Evolutionary conservation across 768 basidiomycete genomes (phyloP), one percentile per base, ranked within the genome.

Genomic region (Trametes cinnabarina): DNA sequence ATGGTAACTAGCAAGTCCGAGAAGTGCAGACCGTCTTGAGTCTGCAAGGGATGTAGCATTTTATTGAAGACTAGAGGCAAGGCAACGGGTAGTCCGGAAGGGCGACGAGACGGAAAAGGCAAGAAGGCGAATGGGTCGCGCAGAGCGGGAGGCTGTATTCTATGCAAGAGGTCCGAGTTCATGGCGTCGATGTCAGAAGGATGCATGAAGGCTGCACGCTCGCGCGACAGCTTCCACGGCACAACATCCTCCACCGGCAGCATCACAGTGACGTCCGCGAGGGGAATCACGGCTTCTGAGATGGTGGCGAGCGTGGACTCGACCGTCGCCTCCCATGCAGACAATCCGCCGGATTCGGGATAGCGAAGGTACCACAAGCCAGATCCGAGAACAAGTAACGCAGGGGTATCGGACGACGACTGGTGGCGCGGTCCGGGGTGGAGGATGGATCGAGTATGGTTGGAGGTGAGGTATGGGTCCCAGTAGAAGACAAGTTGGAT

Each of bases 361-460:
- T 94, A 86, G 22, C 91, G 85, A 42, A 97, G 80, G 69, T 92
- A 92, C 94, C 94, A 95, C 35, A 96, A 75, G 0, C 94, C 94
- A 14, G 89, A 86, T 10, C 94, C 94, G 15, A 97, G 69, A 10
- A 95, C 87, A 26, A 94, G 79, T 44, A 97, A 72, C 0, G 87
- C 83, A 1, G 90, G 81, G 2, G 58, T 54, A 73, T 62, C 74
- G 28, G 63, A 46, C 19, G 43, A 23, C 4, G 50, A 19, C 3
- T 20, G 14, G 17, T 20, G 9, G 23, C 25, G 60, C 14, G 51
- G 12, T 17, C 20, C 37, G 1, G 65, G 66, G 47, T 62, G 57
- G 35, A 89, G 72, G 46, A 83, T 67, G n/a, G 76, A 66, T 40
- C 74, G 67, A 15, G 84, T 79, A 51, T 76, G 74, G 1, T 88